phyloP scores from a whole-genome alignment of 805 yeast genomes.

The Sungouiozyma ichnusensis region DNA sequence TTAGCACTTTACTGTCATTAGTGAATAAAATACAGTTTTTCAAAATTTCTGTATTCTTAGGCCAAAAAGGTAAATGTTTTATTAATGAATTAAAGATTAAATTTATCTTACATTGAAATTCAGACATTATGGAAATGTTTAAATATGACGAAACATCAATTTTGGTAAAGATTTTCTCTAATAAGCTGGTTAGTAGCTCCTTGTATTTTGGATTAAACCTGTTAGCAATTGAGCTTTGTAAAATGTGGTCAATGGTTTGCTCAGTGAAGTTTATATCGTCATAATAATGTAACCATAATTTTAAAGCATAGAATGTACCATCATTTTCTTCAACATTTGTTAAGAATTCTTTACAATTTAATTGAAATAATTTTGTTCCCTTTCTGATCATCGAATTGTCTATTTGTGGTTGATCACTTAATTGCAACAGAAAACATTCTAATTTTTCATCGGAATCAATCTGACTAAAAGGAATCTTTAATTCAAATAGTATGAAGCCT shows the following conservation, averaged over 20 bases:
- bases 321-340: constrained; percentile 4
- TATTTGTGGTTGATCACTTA: background rate
- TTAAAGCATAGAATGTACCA: constrained; percentile 9
- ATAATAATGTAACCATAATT: constrained; percentile 4
- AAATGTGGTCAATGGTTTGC: background rate
- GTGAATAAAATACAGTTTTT: constrained; percentile 20
- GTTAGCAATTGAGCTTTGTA: background rate
- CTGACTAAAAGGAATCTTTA: background rate
- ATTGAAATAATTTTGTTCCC: constrained; percentile 10
- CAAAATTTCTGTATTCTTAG: constrained; percentile 1
- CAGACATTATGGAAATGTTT: background rate
- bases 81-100: constrained; percentile 1
- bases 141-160: background rate
- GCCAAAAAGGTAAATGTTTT: constrained; percentile 2
- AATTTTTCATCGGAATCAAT: background rate
- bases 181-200: background rate
- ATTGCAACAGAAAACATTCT: background rate
- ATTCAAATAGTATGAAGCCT: background rate
- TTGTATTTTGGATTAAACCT: background rate
- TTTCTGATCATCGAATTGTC: constrained; percentile 2
- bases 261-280: background rate
- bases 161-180: background rate
- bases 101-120: background rate
- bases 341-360: constrained; percentile 17
- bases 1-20: constrained; percentile 7